A percentile compares a stretch with the other conserved stretches of the same genome.
Conservation (phyloP, 805 yeast species). For the Candida montana region DNA sequence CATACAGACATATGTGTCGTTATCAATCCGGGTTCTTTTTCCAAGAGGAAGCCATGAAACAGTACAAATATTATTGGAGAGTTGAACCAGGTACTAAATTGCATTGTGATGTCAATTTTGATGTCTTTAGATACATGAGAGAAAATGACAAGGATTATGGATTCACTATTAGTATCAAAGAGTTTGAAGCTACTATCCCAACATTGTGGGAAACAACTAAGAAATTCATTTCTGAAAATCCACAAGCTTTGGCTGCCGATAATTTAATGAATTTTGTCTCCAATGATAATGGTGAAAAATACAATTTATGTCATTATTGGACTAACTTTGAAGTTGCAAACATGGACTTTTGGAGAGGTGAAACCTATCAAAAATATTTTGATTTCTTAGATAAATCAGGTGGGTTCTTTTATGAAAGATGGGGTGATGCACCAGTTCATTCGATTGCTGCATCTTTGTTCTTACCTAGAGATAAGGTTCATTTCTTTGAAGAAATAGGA, state of each 20-base stretch:
- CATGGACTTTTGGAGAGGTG: slow-evolving; percentile 60
- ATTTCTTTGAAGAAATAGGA: slow-evolving; percentile 81
- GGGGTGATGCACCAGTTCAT: slow-evolving; percentile 95
- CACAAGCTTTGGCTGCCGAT: slow-evolving; percentile 40
- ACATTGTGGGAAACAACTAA: slow-evolving; percentile 73
- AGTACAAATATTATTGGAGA: slow-evolving; percentile 90
- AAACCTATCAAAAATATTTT: slow-evolving; percentile 55
- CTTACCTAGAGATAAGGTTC: slow-evolving; percentile 62
- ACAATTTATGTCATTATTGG: slow-evolving; percentile 81
- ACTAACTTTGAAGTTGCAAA: slow-evolving; percentile 74
- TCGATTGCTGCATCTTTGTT: slow-evolving; percentile 82
- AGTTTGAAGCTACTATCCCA: slow-evolving; percentile 65
- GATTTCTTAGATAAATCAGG: slow-evolving; percentile 60
- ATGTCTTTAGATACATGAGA: slow-evolving; percentile 75
- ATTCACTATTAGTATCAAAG: slow-evolving; percentile 75
- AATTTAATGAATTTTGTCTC: slow-evolving; percentile 59
- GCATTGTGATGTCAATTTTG: slow-evolving; percentile 79
- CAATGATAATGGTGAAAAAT: slow-evolving; percentile 56
- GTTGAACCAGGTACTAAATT: slow-evolving; percentile 83
- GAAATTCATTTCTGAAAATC: slow-evolving; percentile 49
- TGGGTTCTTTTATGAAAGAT: slow-evolving; percentile 81
- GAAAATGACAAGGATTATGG: slow-evolving; percentile 71
- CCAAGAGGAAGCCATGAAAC: slow-evolving; percentile 66
- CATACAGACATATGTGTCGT: slow-evolving; percentile 90
- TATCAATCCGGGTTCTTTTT: slow-evolving; percentile 87